A percentile compares a stretch with the other conserved stretches of the same genome.
These are phyloP conservation scores for Cryphonectria naterciae DNA, from an alignment of 2,329 filamentous ascomycete genomes.

Conservation along the genomic window DNA sequence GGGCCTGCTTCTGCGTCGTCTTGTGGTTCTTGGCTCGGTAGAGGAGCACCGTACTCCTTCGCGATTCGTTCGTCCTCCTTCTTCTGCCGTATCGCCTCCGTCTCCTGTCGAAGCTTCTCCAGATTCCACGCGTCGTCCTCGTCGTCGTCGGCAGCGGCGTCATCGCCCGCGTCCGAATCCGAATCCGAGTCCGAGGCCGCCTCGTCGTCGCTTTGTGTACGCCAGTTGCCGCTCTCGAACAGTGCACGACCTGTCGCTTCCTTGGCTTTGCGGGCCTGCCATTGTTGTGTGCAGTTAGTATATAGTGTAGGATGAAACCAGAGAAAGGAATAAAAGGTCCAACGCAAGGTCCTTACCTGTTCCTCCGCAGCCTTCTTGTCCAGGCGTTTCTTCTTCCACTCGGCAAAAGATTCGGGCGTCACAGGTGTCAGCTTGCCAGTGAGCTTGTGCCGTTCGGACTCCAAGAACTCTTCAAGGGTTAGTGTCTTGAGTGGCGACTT, in stretches of 20 bases:
- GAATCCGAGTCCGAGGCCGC: conserved; percentile 53
- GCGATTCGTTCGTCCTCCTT: conserved; percentile 76
- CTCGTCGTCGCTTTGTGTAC: conserved; percentile 66
- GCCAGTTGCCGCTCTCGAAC: conserved; percentile 97
- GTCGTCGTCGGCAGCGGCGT: conserved; percentile 55
- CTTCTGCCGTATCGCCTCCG: conserved; percentile 71
- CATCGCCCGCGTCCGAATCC: conserved; percentile 65
- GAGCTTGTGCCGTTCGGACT: conserved; percentile 94
- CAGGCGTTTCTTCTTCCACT: conserved; percentile 94
- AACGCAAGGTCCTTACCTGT: conserved; percentile 36
- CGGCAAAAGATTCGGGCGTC: conserved; percentile 87
- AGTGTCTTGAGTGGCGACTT: conserved; percentile 94
- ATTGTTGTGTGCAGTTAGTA: neutral
- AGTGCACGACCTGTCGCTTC: conserved; percentile 93
- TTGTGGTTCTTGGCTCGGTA: conserved; percentile 28
- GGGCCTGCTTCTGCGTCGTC: conserved; percentile 21
- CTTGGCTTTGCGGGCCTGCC: conserved; percentile 80
- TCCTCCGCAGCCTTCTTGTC: conserved; percentile 96
- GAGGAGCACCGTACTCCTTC: conserved; percentile 37
- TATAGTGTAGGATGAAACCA: neutral
- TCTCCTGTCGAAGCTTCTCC: conserved; percentile 81
- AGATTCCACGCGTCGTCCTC: conserved; percentile 72
- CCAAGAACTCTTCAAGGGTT: conserved; percentile 95
- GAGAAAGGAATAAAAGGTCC: neutral
- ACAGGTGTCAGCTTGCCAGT: conserved; percentile 91